Percentiles rank a stretch among this genome's conserved stretches.
phyloP scores from a whole-genome alignment of 768 basidiomycete genomes.

The Calocybe indica region DNA sequence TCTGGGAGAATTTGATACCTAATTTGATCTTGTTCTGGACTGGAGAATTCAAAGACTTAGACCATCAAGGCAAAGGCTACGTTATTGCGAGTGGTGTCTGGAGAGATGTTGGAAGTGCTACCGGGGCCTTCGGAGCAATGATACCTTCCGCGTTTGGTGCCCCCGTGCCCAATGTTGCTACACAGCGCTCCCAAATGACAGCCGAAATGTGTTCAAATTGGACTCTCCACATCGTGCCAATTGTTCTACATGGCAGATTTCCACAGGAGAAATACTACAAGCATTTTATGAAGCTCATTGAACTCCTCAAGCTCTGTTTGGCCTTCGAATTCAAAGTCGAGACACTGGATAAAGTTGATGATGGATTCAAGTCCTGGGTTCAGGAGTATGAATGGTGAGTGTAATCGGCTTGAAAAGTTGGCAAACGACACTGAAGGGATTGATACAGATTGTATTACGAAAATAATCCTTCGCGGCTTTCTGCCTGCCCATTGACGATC shows the following conservation, averaged over 20 bases:
- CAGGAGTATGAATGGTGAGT: background rate
- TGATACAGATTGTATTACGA: background rate
- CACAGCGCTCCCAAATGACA: slow-evolving; percentile 9
- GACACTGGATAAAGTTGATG: background rate
- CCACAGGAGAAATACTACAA: slow-evolving; percentile 26
- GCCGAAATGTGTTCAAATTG: slow-evolving; percentile 37
- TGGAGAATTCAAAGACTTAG: slow-evolving; percentile 33
- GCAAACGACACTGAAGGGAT: background rate
- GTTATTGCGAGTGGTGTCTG: slow-evolving; percentile 23
- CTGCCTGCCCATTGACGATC: slow-evolving; percentile 17
- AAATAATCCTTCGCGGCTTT: background rate
- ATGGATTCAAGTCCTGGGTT: background rate
- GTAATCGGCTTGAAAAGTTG: background rate
- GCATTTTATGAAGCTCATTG: slow-evolving; percentile 36
- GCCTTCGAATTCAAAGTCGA: slow-evolving; percentile 22
- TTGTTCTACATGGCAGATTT: slow-evolving; percentile 29
- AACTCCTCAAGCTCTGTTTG: slow-evolving; percentile 28
- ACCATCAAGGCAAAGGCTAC: slow-evolving; percentile 23
- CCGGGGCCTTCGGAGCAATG: slow-evolving; percentile 21
- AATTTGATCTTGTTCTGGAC: slow-evolving; percentile 36
- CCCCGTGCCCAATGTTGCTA: slow-evolving; percentile 7
- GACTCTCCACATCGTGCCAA: slow-evolving; percentile 30
- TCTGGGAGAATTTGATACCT: slow-evolving; percentile 36
- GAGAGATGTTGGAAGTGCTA: slow-evolving; percentile 31
- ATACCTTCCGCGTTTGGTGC: slow-evolving; percentile 34